A percentile compares a stretch with the other conserved stretches of the same genome.
Evolutionary conservation across 345 rosid species (phyloP).

Genomic region (Lepidium didymum): DNA sequence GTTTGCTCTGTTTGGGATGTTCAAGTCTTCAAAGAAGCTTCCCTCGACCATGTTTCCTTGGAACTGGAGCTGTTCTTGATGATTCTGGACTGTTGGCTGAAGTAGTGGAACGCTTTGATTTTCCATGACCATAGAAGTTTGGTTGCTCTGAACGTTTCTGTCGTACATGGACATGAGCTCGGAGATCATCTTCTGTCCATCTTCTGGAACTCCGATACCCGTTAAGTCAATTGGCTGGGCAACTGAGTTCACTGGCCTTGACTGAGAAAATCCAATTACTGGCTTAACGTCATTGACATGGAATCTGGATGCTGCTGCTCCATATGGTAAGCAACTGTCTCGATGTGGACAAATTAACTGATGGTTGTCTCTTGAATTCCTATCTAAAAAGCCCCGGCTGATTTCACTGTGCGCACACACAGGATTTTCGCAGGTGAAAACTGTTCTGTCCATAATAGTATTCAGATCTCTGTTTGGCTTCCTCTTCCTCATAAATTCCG

Average conservation of each 20-base stretch:
- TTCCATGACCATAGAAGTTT: slow-evolving; percentile 34
- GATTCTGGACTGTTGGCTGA: slow-evolving; percentile 49
- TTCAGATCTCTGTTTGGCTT: slow-evolving; percentile 52
- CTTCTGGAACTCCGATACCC: slow-evolving; percentile 78
- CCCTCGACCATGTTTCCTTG: slow-evolving; percentile 46
- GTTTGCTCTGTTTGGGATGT: slow-evolving; percentile 33
- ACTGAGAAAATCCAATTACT: slow-evolving; percentile 43
- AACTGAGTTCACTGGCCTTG: slow-evolving; percentile 43
- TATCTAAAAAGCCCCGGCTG: slow-evolving; percentile 58
- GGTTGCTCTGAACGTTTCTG: slow-evolving; percentile 47
- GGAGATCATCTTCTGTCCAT: slow-evolving; percentile 79
- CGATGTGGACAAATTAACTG: slow-evolving; percentile 61
- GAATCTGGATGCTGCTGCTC: slow-evolving; percentile 52
- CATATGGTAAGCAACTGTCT: slow-evolving; percentile 34
- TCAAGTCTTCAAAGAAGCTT: slow-evolving; percentile 51
- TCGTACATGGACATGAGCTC: slow-evolving; percentile 87
- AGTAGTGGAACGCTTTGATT: slow-evolving; percentile 28
- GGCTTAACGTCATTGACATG: slow-evolving; percentile 79
- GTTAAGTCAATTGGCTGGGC: slow-evolving; percentile 54
- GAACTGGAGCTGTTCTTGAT: slow-evolving; percentile 44
- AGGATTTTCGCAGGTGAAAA: slow-evolving; percentile 61
- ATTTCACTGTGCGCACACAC: slow-evolving; percentile 68
- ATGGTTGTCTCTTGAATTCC: slow-evolving; percentile 79
- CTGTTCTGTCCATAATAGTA: slow-evolving; percentile 54
- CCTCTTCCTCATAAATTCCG: slow-evolving; percentile 65